Conservation (phyloP, 371 early-diverging fungal species). For the Rhizopus sp. region DNA sequence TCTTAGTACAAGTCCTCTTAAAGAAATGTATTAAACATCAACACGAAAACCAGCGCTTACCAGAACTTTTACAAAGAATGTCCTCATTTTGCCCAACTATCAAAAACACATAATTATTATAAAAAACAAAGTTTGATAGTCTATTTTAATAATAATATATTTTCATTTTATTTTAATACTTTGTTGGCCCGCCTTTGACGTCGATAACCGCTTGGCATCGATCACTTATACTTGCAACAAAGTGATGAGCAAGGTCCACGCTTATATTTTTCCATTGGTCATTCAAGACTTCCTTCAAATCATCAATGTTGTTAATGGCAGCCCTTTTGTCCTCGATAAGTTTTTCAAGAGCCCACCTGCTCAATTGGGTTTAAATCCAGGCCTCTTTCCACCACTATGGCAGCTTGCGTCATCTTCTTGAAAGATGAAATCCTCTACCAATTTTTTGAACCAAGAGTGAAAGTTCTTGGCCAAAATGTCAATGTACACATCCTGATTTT, state of each 20-base stretch:
- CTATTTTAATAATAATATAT: no score
- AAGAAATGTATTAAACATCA: no score
- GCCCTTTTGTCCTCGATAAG: not conserved
- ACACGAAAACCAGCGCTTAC: no score
- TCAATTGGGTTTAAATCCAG: slow-evolving; percentile 22
- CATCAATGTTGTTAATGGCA: not conserved
- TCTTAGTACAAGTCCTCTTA: no score
- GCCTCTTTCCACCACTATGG: slow-evolving; percentile 15
- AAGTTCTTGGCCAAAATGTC: not conserved
- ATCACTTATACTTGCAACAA: slow-evolving; percentile 7
- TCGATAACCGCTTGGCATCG: no score
- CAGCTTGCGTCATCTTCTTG: slow-evolving; percentile 18
- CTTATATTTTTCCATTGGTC: not conserved
- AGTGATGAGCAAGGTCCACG: not conserved
- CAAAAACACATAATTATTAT: no score
- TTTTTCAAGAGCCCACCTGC: slow-evolving; percentile 8
- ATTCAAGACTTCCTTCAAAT: not conserved
- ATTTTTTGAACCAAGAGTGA: slow-evolving; percentile 1
- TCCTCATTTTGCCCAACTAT: no score
- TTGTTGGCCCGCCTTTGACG: no score
- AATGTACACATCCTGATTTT: slow-evolving; percentile 14
- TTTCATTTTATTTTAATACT: no score
- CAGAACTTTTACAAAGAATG: no score
- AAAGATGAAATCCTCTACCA: not conserved
- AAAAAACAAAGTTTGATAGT: not conserved